These are phyloP conservation scores for Rubia peregrina DNA, from an alignment of 305 asterid species.

Conservation along the genomic window DNA sequence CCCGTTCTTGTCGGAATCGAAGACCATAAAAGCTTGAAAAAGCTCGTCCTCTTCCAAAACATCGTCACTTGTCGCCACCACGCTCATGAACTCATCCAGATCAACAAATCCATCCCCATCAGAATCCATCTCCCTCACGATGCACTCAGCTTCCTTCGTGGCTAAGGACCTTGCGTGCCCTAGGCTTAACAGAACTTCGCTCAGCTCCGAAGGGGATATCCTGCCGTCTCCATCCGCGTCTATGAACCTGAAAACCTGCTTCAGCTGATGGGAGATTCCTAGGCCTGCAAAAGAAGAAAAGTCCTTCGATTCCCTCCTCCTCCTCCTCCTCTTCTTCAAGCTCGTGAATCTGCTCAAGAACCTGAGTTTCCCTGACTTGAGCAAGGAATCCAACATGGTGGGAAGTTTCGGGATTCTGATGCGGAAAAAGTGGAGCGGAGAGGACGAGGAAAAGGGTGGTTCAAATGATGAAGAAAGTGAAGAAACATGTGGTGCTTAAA, in stretches of 20 bases:
- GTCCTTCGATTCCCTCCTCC: slow-evolving; percentile 16
- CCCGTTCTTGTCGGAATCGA: slow-evolving; percentile 52
- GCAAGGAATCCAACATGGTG: slow-evolving; percentile 30
- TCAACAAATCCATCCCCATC: slow-evolving; percentile 59
- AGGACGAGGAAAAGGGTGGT: background rate
- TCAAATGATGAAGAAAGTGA: slow-evolving; percentile 6
- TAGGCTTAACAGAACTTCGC: slow-evolving; percentile 28
- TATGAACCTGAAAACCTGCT: slow-evolving; percentile 49
- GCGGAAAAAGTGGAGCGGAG: background rate
- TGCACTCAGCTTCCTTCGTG: slow-evolving; percentile 42
- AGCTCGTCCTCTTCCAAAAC: slow-evolving; percentile 31
- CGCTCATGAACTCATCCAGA: slow-evolving; percentile 51
- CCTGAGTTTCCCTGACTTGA: slow-evolving; percentile 18
- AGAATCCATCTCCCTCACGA: slow-evolving; percentile 52
- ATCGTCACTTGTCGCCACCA: slow-evolving; percentile 19
- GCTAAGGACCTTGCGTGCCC: slow-evolving; percentile 34
- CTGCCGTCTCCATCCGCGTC: slow-evolving; percentile 61
- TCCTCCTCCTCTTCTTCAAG: slow-evolving; percentile 25
- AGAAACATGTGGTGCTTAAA: slow-evolving; percentile 2
- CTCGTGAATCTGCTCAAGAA: slow-evolving; percentile 19
- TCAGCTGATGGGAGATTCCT: slow-evolving; percentile 39
- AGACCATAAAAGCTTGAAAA: slow-evolving; percentile 37
- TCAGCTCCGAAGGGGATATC: slow-evolving; percentile 41
- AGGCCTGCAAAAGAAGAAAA: slow-evolving; percentile 27
- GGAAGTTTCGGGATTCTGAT: background rate